These are phyloP conservation scores for Tarenaya hassleriana DNA, from an alignment of 345 rosid genomes.

Conservation along the genomic window DNA sequence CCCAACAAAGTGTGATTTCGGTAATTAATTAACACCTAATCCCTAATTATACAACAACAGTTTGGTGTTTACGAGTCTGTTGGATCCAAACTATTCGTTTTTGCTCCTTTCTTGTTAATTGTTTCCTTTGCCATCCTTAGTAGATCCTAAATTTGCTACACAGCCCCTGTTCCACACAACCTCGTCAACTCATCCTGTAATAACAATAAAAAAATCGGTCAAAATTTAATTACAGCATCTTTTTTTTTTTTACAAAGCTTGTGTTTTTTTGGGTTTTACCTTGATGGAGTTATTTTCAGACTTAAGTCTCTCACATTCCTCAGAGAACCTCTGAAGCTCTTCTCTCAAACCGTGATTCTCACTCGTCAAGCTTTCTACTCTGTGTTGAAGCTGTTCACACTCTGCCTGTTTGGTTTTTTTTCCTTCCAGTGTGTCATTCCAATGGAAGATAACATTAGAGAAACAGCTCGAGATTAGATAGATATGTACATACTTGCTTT, in stretches of 20 bases:
- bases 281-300: conserved; percentile 75
- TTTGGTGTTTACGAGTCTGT: too few species aligned
- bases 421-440: too few species aligned
- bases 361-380: conserved; percentile 53
- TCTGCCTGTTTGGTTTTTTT: conserved; percentile 67
- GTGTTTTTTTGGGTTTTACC: too few species aligned
- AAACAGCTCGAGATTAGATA: not conserved
- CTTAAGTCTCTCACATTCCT: conserved; percentile 81
- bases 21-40: too few species aligned
- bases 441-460: conserved; percentile 3
- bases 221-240: too few species aligned
- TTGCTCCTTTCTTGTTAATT: conserved; percentile 26
- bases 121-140: conserved; percentile 34
- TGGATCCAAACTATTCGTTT: too few species aligned
- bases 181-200: conserved; percentile 71
- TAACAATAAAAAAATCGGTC: too few species aligned
- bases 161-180: conserved; percentile 65
- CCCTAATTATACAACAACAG: too few species aligned
- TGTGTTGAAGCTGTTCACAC: conserved; percentile 83
- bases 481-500: conserved; percentile 49
- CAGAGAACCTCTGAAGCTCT: conserved; percentile 74
- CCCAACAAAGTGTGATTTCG: too few species aligned
- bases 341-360: conserved; percentile 68
- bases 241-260: too few species aligned
- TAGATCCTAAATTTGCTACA: conserved; percentile 55